Base-by-base conservation (phyloP, 1,284 basidiomycete genomes). In the Sanguinoderma infundibulare region DNA sequence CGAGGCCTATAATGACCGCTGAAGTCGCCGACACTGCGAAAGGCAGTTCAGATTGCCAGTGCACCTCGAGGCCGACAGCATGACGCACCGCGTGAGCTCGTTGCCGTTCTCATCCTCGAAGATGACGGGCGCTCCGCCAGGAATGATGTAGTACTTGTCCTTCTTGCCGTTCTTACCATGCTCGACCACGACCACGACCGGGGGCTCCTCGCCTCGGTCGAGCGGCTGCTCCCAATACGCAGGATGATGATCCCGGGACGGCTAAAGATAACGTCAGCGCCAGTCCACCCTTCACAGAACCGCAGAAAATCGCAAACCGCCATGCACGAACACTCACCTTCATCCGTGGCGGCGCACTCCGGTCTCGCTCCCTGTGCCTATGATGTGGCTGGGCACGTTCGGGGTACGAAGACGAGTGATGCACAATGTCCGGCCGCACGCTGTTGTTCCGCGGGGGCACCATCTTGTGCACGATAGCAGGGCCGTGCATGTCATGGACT, bases 101-200 rank as follows among this genome's bases (percentile, higher is more conserved):
- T 83, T 83, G 26, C 90, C 90, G 42, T 81, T 72, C 65, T 86
- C 83, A 68, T 91, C 89, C 70, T 86, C 80, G 68, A 91, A 89
- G 50, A 91, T 81, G 15, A 90, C 85, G 59, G 85, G 83, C 65
- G 86, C 78, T 26, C 87, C 89, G 15, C 79, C 80, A 34, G 89
- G 87, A 51, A 89, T 80, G 66, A 89, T 83, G 67, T 89, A 91
- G 70, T 84, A 84, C 63, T 83, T 83, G 40, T 74, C 70, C 55
- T 74, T 71, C 62, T 72, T 69, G 24, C 71, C 71, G 55, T 73
- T 61, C 42, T 69, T 65, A 8, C 74, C 75, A 38, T 67, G 66
- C 57, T 70, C 65, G 17, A 72, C 67, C n/a, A 71, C 69, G 62
- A 63, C 72, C 60, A 66, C 75, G 9, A 71, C 72, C 1, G 78